Conservation (phyloP, 192 early-diverging fungal species). For the Linnemannia hyalina region DNA sequence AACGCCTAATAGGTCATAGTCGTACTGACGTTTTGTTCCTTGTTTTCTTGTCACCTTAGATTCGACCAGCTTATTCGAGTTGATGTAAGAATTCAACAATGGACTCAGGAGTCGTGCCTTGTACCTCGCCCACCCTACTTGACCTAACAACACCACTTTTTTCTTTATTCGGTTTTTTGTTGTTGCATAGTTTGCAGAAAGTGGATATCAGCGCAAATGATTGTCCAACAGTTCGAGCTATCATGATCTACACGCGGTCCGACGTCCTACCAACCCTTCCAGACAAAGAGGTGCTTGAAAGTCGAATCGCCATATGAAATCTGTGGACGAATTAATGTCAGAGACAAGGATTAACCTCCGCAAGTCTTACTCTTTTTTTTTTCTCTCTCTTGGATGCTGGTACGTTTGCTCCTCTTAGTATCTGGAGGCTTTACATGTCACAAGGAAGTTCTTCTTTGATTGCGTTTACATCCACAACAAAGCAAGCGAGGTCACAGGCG, state of each 20-base stretch:
- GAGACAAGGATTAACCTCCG: neutral
- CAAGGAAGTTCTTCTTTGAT: slow-evolving; percentile 34
- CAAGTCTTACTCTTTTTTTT: neutral
- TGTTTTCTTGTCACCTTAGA: slow-evolving; percentile 11
- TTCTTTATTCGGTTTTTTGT: too few relatives aligned
- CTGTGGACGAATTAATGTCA: neutral
- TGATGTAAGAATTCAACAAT: slow-evolving; percentile 22
- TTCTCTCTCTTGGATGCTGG: neutral
- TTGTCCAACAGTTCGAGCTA: slow-evolving; percentile 19
- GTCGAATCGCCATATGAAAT: neutral
- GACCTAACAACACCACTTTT: neutral
- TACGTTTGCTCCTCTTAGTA: slow-evolving; percentile 11
- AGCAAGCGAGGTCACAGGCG: slow-evolving; percentile 21
- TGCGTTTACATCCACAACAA: slow-evolving; percentile 53
- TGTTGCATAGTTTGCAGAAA: slow-evolving; percentile 20
- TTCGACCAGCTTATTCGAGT: slow-evolving; percentile 26
- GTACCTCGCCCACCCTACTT: neutral
- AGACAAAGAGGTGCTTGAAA: slow-evolving; percentile 26
- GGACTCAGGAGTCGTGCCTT: too few relatives aligned
- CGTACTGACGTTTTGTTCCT: neutral
- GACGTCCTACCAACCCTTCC: slow-evolving; percentile 35
- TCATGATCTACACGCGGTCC: slow-evolving; percentile 51
- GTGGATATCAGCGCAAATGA: slow-evolving; percentile 21
- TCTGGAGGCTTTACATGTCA: slow-evolving; percentile 13
- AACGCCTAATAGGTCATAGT: neutral